These are phyloP conservation scores for Mallotus nudiflorus DNA, from an alignment of 345 rosid species.

Conservation along the genomic window DNA sequence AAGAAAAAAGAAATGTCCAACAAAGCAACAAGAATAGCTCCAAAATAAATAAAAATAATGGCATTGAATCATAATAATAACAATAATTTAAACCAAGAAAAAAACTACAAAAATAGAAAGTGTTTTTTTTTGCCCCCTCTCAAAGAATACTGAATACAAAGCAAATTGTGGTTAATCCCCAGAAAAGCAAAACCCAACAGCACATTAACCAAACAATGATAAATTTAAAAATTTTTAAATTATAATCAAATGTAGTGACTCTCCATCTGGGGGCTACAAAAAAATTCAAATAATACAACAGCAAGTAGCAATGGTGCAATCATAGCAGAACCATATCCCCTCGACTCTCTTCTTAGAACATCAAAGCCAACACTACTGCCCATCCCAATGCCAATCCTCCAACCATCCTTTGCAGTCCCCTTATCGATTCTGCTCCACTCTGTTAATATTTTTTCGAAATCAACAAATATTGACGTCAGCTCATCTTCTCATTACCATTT, in stretches of 20 bases:
- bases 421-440: constrained; percentile 55
- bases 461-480: no score
- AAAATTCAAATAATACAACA: constrained; percentile 13
- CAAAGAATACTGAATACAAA: constrained; percentile 19
- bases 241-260: no score
- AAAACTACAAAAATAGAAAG: constrained; percentile 7
- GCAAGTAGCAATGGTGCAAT: neutral
- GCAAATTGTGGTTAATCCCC: constrained; percentile 11
- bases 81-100: neutral
- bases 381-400: constrained; percentile 55
- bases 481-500: no score
- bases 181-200: neutral
- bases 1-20: neutral
- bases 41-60: neutral
- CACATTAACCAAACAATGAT: constrained; percentile 23
- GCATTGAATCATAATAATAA: neutral
- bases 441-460: no score
- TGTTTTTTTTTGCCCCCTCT: neutral
- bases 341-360: constrained; percentile 34
- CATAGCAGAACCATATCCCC: no score
- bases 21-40: no score
- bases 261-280: no score
- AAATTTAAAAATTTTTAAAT: constrained; percentile 9
- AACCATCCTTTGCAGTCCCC: constrained; percentile 38
- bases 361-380: constrained; percentile 42